Evolutionary conservation across 805 yeast genomes (phyloP), one percentile per base, ranked within the genome.

Genomic region (Dipodascus albidus): DNA sequence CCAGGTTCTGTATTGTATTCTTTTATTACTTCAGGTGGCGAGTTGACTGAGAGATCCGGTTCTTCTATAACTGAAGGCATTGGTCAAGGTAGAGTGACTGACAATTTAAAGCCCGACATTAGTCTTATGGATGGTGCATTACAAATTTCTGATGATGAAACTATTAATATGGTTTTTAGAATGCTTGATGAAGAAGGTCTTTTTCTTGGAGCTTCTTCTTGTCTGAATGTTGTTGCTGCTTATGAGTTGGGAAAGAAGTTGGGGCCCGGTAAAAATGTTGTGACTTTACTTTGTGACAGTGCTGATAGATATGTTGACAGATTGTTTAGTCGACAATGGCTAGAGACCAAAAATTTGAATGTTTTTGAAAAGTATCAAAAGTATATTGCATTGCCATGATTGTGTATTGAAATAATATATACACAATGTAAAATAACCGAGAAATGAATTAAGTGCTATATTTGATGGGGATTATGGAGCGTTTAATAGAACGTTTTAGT

Each of bases 61-160:
- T 80, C 87, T 2, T 85, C 95, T 0, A 88, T 90, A 68, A 90
- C 96, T 24, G 97, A 90, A 71, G 97, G 97, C 31, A 88, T 90
- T 70, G 97, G 97, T 24, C 97, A 90, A 70, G 96, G 96, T 49
- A 78, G 97, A 62, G 84, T 90, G 62, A 90, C 96, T 3, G 84
- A 79, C 58, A 90, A 90, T 67, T 75, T 90, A 67, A 74, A 74
- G 17, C 85, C 80, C 48, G 96, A 87, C 57, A 71, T 88, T 24
- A 83, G 75, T 6, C 67, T 82, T 31, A 74, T 87, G 38, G 96
- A 90, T 64, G 95, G 83, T 60, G 95, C 96, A 1, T 68, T 86
- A 50, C 76, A 78, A 59, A 80, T 90, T 52, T 79, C 89, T 1
- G 97, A 90, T 69, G 84, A 77, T 54, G 85, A 83, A 57, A 77